These are phyloP conservation scores for Citrus inodora DNA, from an alignment of 345 rosid species.

Conservation along the genomic window DNA sequence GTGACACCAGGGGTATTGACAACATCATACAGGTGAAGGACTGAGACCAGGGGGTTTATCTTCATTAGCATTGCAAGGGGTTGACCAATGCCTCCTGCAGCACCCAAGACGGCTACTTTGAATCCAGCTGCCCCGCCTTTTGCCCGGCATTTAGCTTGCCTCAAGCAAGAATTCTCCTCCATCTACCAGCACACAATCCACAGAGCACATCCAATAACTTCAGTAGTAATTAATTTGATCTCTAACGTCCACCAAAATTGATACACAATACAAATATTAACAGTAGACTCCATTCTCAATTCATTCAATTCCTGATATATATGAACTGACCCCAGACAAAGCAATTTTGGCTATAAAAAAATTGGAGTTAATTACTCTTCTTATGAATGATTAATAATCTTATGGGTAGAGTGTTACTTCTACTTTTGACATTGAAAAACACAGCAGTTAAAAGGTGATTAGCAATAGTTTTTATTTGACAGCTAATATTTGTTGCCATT, in stretches of 20 bases:
- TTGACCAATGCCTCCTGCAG: slow-evolving; percentile 83
- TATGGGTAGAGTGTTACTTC: not conserved
- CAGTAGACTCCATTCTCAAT: not conserved
- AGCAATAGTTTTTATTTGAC: no score
- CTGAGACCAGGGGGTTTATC: slow-evolving; percentile 78
- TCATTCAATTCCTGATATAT: not conserved
- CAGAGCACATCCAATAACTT: not conserved
- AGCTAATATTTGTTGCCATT: not conserved
- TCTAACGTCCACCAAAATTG: not conserved
- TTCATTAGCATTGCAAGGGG: slow-evolving; percentile 67
- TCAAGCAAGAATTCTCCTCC: slow-evolving; percentile 43
- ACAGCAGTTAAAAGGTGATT: not conserved
- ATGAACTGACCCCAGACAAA: not conserved
- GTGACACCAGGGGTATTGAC: slow-evolving; percentile 84
- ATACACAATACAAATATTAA: not conserved
- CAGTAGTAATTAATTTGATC: not conserved
- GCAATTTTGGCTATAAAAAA: not conserved
- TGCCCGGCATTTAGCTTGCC: slow-evolving; percentile 52
- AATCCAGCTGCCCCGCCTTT: slow-evolving; percentile 76
- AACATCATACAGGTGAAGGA: slow-evolving; percentile 80
- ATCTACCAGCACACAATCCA: slow-evolving; percentile 28
- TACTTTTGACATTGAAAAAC: not conserved
- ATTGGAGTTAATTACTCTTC: not conserved
- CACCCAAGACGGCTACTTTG: slow-evolving; percentile 79
- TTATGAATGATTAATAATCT: not conserved